phyloP scores from a whole-genome alignment of 352 stramenopile genomes.

The Phytophthora crassamura region DNA sequence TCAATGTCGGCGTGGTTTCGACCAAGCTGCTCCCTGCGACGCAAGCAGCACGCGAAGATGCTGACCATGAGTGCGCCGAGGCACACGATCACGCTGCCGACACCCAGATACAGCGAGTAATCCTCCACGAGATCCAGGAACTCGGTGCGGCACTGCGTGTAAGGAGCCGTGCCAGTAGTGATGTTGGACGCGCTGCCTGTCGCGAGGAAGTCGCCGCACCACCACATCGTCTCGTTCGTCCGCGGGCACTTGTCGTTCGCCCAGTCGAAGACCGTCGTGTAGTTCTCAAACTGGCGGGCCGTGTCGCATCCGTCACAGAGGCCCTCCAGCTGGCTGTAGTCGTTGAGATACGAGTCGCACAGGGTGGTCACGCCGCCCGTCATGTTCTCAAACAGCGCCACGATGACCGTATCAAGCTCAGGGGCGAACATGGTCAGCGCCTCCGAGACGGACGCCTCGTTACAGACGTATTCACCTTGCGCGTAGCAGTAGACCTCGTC shows the following conservation, averaged over 20 bases:
- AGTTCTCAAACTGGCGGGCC: constrained; percentile 67
- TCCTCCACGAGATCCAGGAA: constrained; percentile 57
- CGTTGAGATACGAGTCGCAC: constrained; percentile 51
- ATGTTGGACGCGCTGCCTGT: constrained; percentile 31
- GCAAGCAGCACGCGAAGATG: constrained; percentile 52
- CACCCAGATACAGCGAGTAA: constrained; percentile 45
- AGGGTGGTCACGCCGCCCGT: constrained; percentile 62
- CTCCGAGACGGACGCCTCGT: constrained; percentile 51
- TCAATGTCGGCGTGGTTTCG: constrained; percentile 16
- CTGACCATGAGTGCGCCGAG: constrained; percentile 52
- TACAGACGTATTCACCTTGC: constrained; percentile 76
- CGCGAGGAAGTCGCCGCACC: constrained; percentile 66
- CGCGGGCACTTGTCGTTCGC: constrained; percentile 79
- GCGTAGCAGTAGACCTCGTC: constrained; percentile 78
- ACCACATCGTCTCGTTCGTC: constrained; percentile 56
- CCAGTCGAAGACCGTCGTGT: constrained; percentile 81
- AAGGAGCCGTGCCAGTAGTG: constrained; percentile 49
- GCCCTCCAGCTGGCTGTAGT: constrained; percentile 45
- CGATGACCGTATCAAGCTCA: constrained; percentile 32
- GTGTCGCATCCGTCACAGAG: constrained; percentile 60
- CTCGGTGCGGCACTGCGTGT: constrained; percentile 52
- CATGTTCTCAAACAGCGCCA: constrained; percentile 41
- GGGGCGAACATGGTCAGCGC: constrained; percentile 58
- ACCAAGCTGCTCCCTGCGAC: constrained; percentile 35
- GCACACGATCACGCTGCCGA: constrained; percentile 47